Conservation (phyloP, 2,329 filamentous ascomycete genomes). For the Colletotrichum echinochloae region DNA sequence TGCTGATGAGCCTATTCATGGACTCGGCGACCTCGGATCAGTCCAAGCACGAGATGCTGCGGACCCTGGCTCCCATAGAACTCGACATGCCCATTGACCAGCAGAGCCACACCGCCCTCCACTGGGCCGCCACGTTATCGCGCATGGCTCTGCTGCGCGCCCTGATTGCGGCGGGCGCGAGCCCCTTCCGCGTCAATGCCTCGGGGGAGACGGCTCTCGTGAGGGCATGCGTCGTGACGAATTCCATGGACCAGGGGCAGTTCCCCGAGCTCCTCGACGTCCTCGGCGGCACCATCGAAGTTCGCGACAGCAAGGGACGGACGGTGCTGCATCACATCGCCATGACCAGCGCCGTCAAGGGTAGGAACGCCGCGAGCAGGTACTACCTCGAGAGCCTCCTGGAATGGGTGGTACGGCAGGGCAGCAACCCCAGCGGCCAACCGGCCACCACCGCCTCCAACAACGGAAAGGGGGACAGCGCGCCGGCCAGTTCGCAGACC, state of each 20-base stretch:
- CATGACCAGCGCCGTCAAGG: constrained; percentile 94
- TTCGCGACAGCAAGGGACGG: constrained; percentile 87
- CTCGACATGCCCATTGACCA: constrained; percentile 93
- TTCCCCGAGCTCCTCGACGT: constrained; percentile 93
- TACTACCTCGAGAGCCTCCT: constrained; percentile 96
- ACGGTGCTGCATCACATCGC: constrained; percentile 97
- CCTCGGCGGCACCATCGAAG: constrained; percentile 88
- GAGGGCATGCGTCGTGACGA: constrained; percentile 91
- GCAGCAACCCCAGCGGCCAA: constrained; percentile 71
- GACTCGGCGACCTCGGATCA: constrained; percentile 78
- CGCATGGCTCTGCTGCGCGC: constrained; percentile 85
- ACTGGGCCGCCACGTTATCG: constrained; percentile 95
- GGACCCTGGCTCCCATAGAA: constrained; percentile 80
- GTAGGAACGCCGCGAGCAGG: constrained; percentile 88
- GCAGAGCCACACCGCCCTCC: constrained; percentile 88
- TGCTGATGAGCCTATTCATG: constrained; percentile 86
- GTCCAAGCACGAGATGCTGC: constrained; percentile 80
- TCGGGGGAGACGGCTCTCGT: constrained; percentile 94
- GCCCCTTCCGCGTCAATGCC: constrained; percentile 87
- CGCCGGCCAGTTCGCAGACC: constrained; percentile 55
- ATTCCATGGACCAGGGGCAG: constrained; percentile 90
- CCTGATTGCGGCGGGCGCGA: constrained; percentile 86
- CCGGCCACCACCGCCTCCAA: constrained; percentile 45
- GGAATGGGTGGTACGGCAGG: constrained; percentile 93
- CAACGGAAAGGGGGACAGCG: constrained; percentile 47